Percentiles rank a stretch among this genome's conserved stretches.
Evolutionary conservation across 208 protist species (phyloP).

Genomic region (Crithidia acanthocephali): DNA sequence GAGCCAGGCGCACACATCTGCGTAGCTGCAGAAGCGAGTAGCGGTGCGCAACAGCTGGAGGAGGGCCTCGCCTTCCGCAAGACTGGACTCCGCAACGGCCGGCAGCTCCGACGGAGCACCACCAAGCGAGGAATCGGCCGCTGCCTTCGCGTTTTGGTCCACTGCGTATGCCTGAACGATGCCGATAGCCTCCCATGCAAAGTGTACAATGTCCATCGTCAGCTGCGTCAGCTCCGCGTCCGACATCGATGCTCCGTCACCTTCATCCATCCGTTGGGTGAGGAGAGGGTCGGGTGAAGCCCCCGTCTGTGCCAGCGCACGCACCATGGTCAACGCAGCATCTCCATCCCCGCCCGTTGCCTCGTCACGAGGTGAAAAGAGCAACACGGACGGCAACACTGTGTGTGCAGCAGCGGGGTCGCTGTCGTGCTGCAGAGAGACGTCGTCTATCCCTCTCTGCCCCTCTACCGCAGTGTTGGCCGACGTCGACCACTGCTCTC

Average conservation of each 20-base stretch:
- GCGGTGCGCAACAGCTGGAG: constrained; percentile 14
- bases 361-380: background rate
- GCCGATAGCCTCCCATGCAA: constrained; percentile 17
- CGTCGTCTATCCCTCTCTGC: too few relatives aligned
- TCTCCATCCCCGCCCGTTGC: background rate
- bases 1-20: constrained; percentile 14
- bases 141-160: too few relatives aligned
- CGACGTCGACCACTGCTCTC: background rate
- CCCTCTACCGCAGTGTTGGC: too few relatives aligned
- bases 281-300: too few relatives aligned
- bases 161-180: too few relatives aligned
- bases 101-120: background rate
- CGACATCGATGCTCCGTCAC: constrained; percentile 1
- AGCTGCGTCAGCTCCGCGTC: background rate
- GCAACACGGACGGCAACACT: too few relatives aligned
- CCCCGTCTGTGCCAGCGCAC: background rate
- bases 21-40: constrained; percentile 3
- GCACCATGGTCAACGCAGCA: background rate
- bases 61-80: constrained; percentile 3
- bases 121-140: too few relatives aligned
- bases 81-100: background rate
- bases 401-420: too few relatives aligned
- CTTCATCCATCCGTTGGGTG: background rate
- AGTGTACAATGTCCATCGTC: constrained; percentile 18
- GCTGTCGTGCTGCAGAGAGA: too few relatives aligned